Conservation (phyloP, 768 basidiomycete species). For the Pleurotus tuber-regium region DNA sequence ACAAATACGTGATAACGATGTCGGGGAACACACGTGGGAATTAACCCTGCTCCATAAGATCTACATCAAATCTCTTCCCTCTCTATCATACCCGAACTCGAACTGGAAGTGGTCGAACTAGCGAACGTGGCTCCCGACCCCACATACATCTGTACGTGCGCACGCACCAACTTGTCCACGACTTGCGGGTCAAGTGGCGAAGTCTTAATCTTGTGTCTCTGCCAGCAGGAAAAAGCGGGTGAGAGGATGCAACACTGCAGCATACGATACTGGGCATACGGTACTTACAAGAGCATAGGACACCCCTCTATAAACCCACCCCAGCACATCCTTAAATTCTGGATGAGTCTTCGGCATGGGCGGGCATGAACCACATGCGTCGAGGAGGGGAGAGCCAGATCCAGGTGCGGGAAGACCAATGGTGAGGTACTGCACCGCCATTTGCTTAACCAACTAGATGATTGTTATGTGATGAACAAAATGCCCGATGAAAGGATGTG, state of each 20-base stretch:
- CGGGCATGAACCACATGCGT: slow-evolving; percentile 1
- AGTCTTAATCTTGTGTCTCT: slow-evolving; percentile 43
- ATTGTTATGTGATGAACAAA: neutral
- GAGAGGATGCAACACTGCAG: neutral
- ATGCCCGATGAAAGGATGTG: neutral
- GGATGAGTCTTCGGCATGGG: slow-evolving; percentile 38
- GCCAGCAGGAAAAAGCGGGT: slow-evolving; percentile 5
- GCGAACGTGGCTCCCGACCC: slow-evolving; percentile 15
- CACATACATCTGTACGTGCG: slow-evolving; percentile 49
- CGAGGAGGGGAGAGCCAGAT: neutral
- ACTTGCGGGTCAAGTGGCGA: slow-evolving; percentile 31
- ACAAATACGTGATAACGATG: too few relatives aligned
- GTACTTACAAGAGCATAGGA: slow-evolving; percentile 47
- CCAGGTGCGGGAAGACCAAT: slow-evolving; percentile 23
- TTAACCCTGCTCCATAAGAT: too few relatives aligned
- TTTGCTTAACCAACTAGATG: slow-evolving; percentile 43
- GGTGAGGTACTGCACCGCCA: slow-evolving; percentile 39
- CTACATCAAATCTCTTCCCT: slow-evolving; percentile 4
- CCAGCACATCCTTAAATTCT: slow-evolving; percentile 51
- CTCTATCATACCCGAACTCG: neutral
- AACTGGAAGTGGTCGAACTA: neutral
- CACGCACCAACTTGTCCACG: slow-evolving; percentile 38
- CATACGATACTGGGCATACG: too few relatives aligned
- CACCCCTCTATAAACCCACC: slow-evolving; percentile 44
- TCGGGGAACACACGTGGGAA: too few relatives aligned